phyloP scores from a whole-genome alignment of 371 early-diverging fungal species.

The Haplosporangium sp. region DNA sequence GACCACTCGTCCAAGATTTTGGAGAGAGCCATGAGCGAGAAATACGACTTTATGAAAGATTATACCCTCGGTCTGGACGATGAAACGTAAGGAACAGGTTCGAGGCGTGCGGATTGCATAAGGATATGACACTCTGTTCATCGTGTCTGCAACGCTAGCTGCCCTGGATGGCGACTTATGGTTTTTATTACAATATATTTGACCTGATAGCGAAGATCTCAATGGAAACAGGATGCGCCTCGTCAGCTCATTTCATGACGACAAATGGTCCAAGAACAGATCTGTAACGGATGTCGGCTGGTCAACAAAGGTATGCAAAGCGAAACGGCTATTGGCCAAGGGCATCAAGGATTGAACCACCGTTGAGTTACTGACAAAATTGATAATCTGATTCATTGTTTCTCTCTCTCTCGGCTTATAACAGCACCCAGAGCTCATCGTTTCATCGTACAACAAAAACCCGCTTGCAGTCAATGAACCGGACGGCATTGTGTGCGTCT shows the following conservation, averaged over 20 bases:
- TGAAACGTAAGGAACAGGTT: conserved; percentile 60
- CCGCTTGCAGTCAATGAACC: conserved; percentile 88
- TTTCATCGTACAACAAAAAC: conserved; percentile 92
- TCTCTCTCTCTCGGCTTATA: background rate
- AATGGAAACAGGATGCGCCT: conserved; percentile 79
- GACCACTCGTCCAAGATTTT: conserved; percentile 87
- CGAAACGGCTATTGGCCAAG: background rate
- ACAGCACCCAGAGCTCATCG: conserved; percentile 87
- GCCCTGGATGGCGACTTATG: background rate
- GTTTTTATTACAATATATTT: background rate
- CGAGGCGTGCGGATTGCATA: too few relatives aligned
- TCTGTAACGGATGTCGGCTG: conserved; percentile 92
- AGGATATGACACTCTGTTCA: background rate
- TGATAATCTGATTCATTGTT: background rate
- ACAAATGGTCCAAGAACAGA: conserved; percentile 83
- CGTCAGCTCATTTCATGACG: conserved; percentile 81
- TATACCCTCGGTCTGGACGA: conserved; percentile 83
- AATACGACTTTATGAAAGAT: conserved; percentile 93
- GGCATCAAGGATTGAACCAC: background rate
- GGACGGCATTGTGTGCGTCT: conserved; percentile 92
- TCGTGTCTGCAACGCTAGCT: background rate
- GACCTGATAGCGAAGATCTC: conserved; percentile 63
- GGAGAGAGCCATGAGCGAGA: conserved; percentile 91
- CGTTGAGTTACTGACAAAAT: background rate
- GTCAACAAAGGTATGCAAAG: conserved; percentile 81